These are phyloP conservation scores for Annulohypoxylon truncatum DNA, from an alignment of 2,329 filamentous ascomycete genomes.

Conservation along the genomic window DNA sequence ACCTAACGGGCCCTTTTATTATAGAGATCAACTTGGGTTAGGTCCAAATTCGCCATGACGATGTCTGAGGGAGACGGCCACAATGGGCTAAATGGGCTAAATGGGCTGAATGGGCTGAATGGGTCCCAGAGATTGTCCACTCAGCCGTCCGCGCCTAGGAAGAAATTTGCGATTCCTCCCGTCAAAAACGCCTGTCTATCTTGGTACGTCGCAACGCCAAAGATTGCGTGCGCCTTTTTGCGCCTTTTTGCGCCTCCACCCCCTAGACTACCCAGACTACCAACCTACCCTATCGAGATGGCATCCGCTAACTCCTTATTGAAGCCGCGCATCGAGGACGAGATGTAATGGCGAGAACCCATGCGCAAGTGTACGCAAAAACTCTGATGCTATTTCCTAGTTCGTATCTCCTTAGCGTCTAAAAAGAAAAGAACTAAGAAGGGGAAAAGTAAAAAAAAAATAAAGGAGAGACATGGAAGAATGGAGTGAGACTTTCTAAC, in stretches of 20 bases:
- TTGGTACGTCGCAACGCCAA: conserved; percentile 55
- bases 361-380: conserved; percentile 56
- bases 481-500: conserved; percentile 21
- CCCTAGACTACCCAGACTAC: conserved; percentile 3
- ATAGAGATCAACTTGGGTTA: conserved; percentile 7
- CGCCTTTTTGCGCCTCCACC: not conserved
- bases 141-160: conserved; percentile 42
- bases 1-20: not conserved
- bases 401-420: conserved; percentile 21
- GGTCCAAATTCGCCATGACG: conserved; percentile 21
- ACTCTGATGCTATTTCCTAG: conserved; percentile 13
- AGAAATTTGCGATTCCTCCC: conserved; percentile 60
- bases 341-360: conserved; percentile 59
- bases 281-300: not conserved
- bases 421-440: conserved; percentile 10
- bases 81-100: conserved; percentile 38
- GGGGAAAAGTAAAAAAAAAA: not conserved
- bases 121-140: conserved; percentile 39
- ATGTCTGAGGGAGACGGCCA: conserved; percentile 44
- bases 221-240: conserved; percentile 7
- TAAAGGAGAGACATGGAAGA: not conserved
- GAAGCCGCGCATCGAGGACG: conserved; percentile 58
- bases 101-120: conserved; percentile 37
- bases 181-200: conserved; percentile 64
- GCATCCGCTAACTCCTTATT: conserved; percentile 21